These are phyloP conservation scores for Erigeron philadelphicus DNA, from an alignment of 140 eudicot species.

Conservation along the genomic window DNA sequence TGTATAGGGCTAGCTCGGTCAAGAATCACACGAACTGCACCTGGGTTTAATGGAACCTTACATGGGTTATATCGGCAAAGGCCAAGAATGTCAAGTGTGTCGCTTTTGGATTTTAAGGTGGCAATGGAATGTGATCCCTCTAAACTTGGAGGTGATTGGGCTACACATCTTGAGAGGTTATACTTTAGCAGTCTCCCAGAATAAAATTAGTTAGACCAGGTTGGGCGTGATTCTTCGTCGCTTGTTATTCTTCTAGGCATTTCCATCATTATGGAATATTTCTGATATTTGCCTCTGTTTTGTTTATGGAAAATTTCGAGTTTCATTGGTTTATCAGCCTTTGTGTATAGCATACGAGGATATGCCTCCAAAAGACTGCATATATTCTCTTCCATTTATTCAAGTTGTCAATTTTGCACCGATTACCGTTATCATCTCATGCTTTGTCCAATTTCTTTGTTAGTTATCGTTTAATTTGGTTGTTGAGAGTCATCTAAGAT, in stretches of 20 bases:
- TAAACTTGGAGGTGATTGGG: constrained; percentile 70
- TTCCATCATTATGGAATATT: neutral
- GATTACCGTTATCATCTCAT: neutral
- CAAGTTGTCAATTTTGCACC: constrained; percentile 11
- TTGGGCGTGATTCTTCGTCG: constrained; percentile 17
- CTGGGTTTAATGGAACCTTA: constrained; percentile 25
- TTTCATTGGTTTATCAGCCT: constrained; percentile 21
- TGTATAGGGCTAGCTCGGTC: constrained; percentile 49
- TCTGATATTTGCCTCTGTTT: constrained; percentile 23
- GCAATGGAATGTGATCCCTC: constrained; percentile 64
- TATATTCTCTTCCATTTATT: constrained; percentile 20
- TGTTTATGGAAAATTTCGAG: constrained; percentile 28
- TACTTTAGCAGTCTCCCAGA: constrained; percentile 29
- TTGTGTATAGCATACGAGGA: constrained; percentile 29
- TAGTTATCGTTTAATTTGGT: neutral
- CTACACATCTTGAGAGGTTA: constrained; percentile 57
- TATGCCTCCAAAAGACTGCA: constrained; percentile 23
- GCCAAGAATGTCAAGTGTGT: constrained; percentile 26
- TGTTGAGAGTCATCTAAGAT: constrained; percentile 5
- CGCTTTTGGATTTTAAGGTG: constrained; percentile 60
- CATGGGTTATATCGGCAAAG: constrained; percentile 27
- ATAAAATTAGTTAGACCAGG: constrained; percentile 23
- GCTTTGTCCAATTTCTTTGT: neutral
- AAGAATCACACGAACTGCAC: constrained; percentile 19
- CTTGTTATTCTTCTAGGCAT: neutral